phyloP scores from a whole-genome alignment of 441 rosid species.

The Erodium chrysanthum region DNA sequence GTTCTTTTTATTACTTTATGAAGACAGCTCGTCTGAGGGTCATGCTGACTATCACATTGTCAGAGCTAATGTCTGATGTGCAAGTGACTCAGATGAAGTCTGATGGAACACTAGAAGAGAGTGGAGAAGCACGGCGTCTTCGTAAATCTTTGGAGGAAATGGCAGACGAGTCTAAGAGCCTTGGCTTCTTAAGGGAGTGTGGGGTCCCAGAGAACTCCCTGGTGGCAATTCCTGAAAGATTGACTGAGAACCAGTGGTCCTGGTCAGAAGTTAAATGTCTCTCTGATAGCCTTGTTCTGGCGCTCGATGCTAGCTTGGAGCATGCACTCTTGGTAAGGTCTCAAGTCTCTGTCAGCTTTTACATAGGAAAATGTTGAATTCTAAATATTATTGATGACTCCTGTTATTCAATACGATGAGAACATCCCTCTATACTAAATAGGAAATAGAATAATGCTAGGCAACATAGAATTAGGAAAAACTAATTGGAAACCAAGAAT shows the following conservation, averaged over 20 bases:
- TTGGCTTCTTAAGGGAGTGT: slow-evolving; percentile 53
- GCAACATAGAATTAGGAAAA: no score
- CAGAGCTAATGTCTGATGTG: slow-evolving; percentile 95
- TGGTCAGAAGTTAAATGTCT: slow-evolving; percentile 83
- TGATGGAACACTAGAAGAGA: slow-evolving; percentile 91
- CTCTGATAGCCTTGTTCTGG: slow-evolving; percentile 69
- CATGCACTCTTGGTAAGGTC: slow-evolving; percentile 90
- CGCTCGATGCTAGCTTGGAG: slow-evolving; percentile 95
- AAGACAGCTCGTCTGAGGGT: slow-evolving; percentile 94
- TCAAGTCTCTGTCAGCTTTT: neutral
- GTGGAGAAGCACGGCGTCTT: slow-evolving; percentile 90
- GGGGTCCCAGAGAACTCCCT: slow-evolving; percentile 73
- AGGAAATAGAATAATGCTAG: no score
- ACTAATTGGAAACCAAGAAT: no score
- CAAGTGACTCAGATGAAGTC: slow-evolving; percentile 96
- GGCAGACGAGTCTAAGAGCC: slow-evolving; percentile 78
- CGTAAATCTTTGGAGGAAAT: slow-evolving; percentile 86
- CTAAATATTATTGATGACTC: no score
- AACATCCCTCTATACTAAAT: no score
- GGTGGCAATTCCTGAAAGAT: slow-evolving; percentile 41
- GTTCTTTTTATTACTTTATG: slow-evolving; percentile 71
- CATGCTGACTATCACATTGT: slow-evolving; percentile 90
- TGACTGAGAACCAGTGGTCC: slow-evolving; percentile 69
- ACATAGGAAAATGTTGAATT: no score
- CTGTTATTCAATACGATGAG: no score